phyloP scores from a whole-genome alignment of 371 early-diverging fungal species.

The Haplosporangium sp. region DNA sequence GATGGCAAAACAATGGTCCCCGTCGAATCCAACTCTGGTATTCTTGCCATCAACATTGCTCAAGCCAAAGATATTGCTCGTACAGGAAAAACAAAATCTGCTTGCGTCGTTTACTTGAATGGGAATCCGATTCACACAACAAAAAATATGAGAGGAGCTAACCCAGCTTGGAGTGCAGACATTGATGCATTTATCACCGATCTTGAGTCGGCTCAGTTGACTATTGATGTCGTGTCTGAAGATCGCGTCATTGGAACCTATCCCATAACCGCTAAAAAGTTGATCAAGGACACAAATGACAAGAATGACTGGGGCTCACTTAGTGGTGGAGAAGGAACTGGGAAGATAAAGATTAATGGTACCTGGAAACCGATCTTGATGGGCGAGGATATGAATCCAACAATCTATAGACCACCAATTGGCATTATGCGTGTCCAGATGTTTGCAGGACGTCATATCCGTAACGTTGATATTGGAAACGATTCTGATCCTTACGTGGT shows the following conservation, averaged over 20 bases:
- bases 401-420: constrained; percentile 69
- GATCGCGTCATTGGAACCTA: constrained; percentile 39
- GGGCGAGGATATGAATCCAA: constrained; percentile 60
- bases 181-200: constrained; percentile 47
- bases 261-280: constrained; percentile 16
- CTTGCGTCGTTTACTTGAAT: constrained; percentile 37
- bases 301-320: constrained; percentile 65
- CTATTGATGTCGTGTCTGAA: constrained; percentile 34
- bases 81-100: constrained; percentile 38
- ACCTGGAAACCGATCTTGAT: constrained; percentile 70
- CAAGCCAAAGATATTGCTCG: constrained; percentile 56
- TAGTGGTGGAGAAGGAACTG: constrained; percentile 53
- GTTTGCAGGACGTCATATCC: constrained; percentile 69
- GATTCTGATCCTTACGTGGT: constrained; percentile 89
- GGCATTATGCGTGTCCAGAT: constrained; percentile 86
- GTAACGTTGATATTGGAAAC: constrained; percentile 62
- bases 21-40: constrained; percentile 53
- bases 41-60: constrained; percentile 46
- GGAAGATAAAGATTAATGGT: constrained; percentile 61
- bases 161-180: constrained; percentile 45
- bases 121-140: constrained; percentile 26
- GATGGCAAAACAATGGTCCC: constrained; percentile 37
- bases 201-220: constrained; percentile 32
- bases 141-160: constrained; percentile 39
- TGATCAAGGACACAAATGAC: constrained; percentile 44